Conservation (phyloP, 2,329 filamentous ascomycete species). For the Periconia macrospinosa region DNA sequence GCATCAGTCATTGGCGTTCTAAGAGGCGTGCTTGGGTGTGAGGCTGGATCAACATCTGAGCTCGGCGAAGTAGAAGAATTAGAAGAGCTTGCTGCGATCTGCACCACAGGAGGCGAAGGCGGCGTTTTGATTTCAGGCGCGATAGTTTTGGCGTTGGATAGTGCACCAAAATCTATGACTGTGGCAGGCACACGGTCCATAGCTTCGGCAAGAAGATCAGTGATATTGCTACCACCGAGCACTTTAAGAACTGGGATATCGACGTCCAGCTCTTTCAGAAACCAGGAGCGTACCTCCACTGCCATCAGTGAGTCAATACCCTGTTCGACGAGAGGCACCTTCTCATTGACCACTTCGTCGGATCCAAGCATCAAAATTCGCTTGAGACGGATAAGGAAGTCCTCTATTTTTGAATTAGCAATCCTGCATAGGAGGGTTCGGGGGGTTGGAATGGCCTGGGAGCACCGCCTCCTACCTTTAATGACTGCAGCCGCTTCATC, state of each 20-base stretch:
- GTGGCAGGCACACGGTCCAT: too few species aligned
- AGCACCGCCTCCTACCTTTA: too few species aligned
- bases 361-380: neutral
- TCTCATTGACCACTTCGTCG: neutral
- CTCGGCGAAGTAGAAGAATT: too few species aligned
- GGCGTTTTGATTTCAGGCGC: too few species aligned
- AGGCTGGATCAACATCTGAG: neutral
- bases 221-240: too few species aligned
- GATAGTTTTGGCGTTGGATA: too few species aligned
- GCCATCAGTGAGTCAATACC: conserved; percentile 25
- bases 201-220: too few species aligned
- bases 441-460: neutral
- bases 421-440: neutral
- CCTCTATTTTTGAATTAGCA: neutral
- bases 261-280: conserved; percentile 16
- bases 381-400: neutral
- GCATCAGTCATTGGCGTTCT: neutral
- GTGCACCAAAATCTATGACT: too few species aligned
- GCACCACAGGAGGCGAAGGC: too few species aligned
- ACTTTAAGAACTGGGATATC: conserved; percentile 23
- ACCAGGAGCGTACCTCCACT: conserved; percentile 22
- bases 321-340: conserved; percentile 1
- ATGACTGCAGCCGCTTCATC: neutral
- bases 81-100: neutral
- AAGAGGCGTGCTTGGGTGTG: too few species aligned